Conservation (phyloP, 352 stramenopile species). For the Phytophthora palmivora region DNA sequence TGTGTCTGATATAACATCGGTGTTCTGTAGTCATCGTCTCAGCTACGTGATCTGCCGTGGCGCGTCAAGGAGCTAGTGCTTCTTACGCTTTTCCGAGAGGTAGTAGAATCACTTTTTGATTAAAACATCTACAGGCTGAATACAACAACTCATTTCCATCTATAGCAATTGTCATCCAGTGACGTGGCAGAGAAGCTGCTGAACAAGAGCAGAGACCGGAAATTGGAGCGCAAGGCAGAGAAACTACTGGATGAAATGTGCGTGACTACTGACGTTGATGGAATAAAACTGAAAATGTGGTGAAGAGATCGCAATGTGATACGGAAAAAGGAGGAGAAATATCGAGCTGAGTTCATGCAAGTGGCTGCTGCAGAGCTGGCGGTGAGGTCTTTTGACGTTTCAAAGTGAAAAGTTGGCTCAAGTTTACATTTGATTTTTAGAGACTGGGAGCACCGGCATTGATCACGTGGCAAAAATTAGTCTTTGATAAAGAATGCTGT, state of each 20-base stretch:
- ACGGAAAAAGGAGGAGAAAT: slow-evolving; percentile 66
- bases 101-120: slow-evolving; percentile 9
- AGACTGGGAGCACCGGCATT: slow-evolving; percentile 58
- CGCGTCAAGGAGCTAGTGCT: slow-evolving; percentile 55
- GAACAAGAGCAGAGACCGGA: slow-evolving; percentile 36
- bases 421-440: slow-evolving; percentile 19
- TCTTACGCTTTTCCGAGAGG: slow-evolving; percentile 60
- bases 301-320: slow-evolving; percentile 46
- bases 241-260: slow-evolving; percentile 44
- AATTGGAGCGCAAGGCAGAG: slow-evolving; percentile 60
- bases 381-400: slow-evolving; percentile 21
- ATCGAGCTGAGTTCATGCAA: slow-evolving; percentile 67
- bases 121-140: neutral
- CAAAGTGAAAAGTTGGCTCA: neutral
- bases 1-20: neutral
- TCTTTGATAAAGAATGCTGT: slow-evolving; percentile 76
- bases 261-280: neutral
- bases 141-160: neutral
- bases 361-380: slow-evolving; percentile 53
- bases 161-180: slow-evolving; percentile 55
- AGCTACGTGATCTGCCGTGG: slow-evolving; percentile 59
- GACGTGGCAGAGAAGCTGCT: slow-evolving; percentile 45
- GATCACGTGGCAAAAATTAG: slow-evolving; percentile 70
- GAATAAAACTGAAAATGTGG: neutral
- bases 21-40: slow-evolving; percentile 39